A percentile compares a stretch with the other conserved stretches of the same genome.
phyloP scores from a whole-genome alignment of 164 flowering plant species.

The Annona squamosa region DNA sequence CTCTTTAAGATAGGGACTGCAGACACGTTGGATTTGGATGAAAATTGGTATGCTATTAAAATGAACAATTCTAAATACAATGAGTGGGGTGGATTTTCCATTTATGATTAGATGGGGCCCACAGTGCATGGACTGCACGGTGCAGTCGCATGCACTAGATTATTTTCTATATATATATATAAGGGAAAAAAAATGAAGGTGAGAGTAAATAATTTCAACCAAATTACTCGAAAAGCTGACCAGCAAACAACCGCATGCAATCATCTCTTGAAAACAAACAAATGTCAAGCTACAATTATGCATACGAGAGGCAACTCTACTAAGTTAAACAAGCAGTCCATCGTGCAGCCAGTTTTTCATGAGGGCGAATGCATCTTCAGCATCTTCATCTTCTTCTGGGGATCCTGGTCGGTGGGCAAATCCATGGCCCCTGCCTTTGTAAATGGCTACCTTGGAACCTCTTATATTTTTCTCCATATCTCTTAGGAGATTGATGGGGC shows the following conservation, averaged over 20 bases:
- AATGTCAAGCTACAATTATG: not conserved
- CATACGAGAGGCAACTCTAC: conserved; percentile 1
- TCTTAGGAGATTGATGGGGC: conserved; percentile 34
- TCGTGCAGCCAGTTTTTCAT: conserved; percentile 72
- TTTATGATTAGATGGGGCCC: too few relatives aligned
- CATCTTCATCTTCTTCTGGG: conserved; percentile 76
- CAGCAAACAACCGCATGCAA: not conserved
- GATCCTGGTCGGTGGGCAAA: conserved; percentile 77
- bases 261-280: too few relatives aligned
- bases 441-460: conserved; percentile 46
- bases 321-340: conserved; percentile 28
- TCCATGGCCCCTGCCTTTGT: conserved; percentile 74
- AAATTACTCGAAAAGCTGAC: not conserved
- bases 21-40: too few relatives aligned
- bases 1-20: too few relatives aligned
- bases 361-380: conserved; percentile 58
- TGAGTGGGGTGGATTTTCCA: too few relatives aligned
- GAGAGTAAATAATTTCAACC: too few relatives aligned
- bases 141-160: too few relatives aligned
- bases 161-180: too few relatives aligned
- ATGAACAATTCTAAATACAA: too few relatives aligned
- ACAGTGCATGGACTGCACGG: too few relatives aligned
- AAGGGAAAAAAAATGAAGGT: too few relatives aligned
- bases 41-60: too few relatives aligned
- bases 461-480: conserved; percentile 38